Percentiles rank a stretch among this genome's conserved stretches.
Conservation (phyloP, 2,329 filamentous ascomycete genomes). For the Paecilomyces formosus region DNA sequence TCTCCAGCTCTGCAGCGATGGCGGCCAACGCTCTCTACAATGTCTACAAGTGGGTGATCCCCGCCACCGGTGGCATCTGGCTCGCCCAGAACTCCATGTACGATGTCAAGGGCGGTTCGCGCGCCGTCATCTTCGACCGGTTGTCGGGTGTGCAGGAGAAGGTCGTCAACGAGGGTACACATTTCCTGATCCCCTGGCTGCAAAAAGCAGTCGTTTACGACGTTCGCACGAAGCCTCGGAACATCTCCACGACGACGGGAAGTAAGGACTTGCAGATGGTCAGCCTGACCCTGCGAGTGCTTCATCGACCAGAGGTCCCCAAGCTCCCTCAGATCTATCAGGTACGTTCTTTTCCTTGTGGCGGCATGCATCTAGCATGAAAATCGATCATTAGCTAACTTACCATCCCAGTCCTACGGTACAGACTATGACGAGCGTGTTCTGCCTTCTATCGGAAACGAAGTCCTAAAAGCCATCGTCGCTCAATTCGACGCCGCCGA, state of each 20-base stretch:
- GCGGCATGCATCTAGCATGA: not conserved
- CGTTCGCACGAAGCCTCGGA: constrained; percentile 93
- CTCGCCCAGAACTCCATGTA: constrained; percentile 76
- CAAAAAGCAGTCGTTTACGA: constrained; percentile 93
- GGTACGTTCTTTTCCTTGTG: constrained; percentile 46
- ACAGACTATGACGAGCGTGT: constrained; percentile 98
- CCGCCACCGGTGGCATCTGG: constrained; percentile 60
- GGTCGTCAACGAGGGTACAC: constrained; percentile 92
- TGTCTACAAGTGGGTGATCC: constrained; percentile 52
- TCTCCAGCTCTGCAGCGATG: constrained; percentile 29
- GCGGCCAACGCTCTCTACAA: constrained; percentile 33
- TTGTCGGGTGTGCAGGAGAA: constrained; percentile 84
- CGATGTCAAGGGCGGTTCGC: constrained; percentile 90
- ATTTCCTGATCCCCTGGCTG: constrained; percentile 93
- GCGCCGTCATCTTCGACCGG: constrained; percentile 97
- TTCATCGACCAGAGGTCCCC: constrained; percentile 91
- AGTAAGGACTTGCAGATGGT: constrained; percentile 99
- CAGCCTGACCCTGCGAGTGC: constrained; percentile 88
- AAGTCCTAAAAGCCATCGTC: constrained; percentile 97
- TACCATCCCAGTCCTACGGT: constrained; percentile 70
- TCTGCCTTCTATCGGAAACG: constrained; percentile 96
- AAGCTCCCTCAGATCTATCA: constrained; percentile 96
- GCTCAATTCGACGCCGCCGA: constrained; percentile 98
- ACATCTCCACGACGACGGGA: constrained; percentile 94
- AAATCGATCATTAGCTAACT: not conserved